A percentile compares a stretch with the other conserved stretches of the same genome.
These are phyloP conservation scores for Colletotrichum sp. DNA, from an alignment of 2,329 filamentous ascomycete genomes.

Conservation along the genomic window DNA sequence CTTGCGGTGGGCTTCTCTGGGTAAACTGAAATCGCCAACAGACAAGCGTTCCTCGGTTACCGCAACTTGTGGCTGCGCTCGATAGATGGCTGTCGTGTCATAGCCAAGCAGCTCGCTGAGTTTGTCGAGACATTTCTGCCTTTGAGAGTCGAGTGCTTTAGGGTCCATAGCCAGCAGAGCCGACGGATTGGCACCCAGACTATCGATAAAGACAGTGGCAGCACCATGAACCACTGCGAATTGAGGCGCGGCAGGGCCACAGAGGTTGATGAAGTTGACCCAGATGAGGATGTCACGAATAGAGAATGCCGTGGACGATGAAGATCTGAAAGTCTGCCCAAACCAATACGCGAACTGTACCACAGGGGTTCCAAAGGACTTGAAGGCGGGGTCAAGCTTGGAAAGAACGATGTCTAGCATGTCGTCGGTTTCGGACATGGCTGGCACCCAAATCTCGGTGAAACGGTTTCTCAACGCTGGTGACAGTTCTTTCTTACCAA, in stretches of 20 bases:
- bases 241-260: constrained; percentile 48
- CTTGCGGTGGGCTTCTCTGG: constrained; percentile 51
- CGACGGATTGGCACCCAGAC: constrained; percentile 92
- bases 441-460: constrained; percentile 97
- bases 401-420: constrained; percentile 83
- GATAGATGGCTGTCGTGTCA: constrained; percentile 71
- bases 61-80: constrained; percentile 62
- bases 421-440: constrained; percentile 83
- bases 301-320: constrained; percentile 78
- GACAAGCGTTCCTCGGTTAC: constrained; percentile 59
- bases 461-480: constrained; percentile 95
- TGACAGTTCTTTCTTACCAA: constrained; percentile 96
- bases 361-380: constrained; percentile 69
- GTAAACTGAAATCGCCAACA: constrained; percentile 78
- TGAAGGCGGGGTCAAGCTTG: constrained; percentile 67
- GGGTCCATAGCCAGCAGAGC: constrained; percentile 78
- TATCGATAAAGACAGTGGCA: constrained; percentile 94
- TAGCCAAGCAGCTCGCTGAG: constrained; percentile 69
- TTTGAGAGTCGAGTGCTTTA: constrained; percentile 72
- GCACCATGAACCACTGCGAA: constrained; percentile 78
- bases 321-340: constrained; percentile 78
- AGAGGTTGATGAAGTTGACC: constrained; percentile 89
- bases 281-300: constrained; percentile 92
- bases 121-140: constrained; percentile 74
- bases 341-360: constrained; percentile 95